Evolutionary conservation across 2,329 filamentous ascomycete genomes (phyloP).

Genomic region (Aspergillus oerlinghausenensis): DNA sequence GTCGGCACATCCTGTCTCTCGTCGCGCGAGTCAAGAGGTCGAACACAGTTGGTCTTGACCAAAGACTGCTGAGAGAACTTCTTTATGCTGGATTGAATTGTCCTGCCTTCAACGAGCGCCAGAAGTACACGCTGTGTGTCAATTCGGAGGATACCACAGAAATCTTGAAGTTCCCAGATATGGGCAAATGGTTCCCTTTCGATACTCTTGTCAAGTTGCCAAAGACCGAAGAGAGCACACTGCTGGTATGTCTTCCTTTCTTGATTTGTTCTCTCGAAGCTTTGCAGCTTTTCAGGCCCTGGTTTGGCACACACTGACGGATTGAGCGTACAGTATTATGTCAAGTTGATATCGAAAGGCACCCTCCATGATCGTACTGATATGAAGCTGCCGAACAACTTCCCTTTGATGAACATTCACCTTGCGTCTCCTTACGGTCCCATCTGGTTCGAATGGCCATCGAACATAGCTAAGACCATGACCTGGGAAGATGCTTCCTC

Average conservation of each 20-base stretch:
- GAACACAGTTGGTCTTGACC: slow-evolving; percentile 36
- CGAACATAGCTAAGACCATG: slow-evolving; percentile 9
- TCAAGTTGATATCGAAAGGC: slow-evolving; percentile 21
- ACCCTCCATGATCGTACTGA: slow-evolving; percentile 1
- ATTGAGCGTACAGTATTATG: slow-evolving; percentile 18
- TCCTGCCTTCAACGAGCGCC: slow-evolving; percentile 42
- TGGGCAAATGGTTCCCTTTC: slow-evolving; percentile 37
- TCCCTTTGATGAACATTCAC: slow-evolving; percentile 9
- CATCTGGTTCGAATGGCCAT: slow-evolving; percentile 27
- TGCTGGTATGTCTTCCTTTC: slow-evolving; percentile 23
- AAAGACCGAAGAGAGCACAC: slow-evolving; percentile 13
- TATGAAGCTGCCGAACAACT: slow-evolving; percentile 16
- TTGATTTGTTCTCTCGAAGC: not conserved
- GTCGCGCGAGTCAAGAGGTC: slow-evolving; percentile 55
- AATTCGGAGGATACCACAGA: slow-evolving; percentile 22
- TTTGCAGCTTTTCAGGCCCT: not conserved
- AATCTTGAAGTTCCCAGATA: slow-evolving; percentile 19
- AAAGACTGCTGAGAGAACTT: slow-evolving; percentile 36
- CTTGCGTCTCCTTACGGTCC: slow-evolving; percentile 25
- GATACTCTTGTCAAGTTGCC: slow-evolving; percentile 30
- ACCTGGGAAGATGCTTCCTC: slow-evolving; percentile 20
- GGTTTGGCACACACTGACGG: not conserved
- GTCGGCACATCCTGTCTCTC: slow-evolving; percentile 63
- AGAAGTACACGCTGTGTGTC: slow-evolving; percentile 34
- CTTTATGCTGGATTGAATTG: slow-evolving; percentile 39